These are phyloP conservation scores for Malus hybrid DNA, from an alignment of 331 rosid genomes.

Conservation along the genomic window DNA sequence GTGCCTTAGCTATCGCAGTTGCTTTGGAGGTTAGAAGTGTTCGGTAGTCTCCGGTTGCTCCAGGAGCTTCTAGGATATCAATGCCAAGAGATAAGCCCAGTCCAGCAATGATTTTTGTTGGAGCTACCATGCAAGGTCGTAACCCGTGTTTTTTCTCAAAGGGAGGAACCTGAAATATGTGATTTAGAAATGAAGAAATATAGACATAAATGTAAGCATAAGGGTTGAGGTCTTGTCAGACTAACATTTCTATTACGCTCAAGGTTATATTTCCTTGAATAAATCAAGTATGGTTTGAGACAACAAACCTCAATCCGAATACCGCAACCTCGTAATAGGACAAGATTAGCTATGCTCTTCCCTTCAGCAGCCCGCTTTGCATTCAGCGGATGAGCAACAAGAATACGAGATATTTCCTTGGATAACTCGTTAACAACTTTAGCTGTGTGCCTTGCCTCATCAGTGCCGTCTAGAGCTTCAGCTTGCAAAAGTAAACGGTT, in stretches of 20 bases:
- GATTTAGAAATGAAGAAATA: not conserved
- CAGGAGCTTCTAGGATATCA: slow-evolving; percentile 94
- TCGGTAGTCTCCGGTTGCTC: slow-evolving; percentile 96
- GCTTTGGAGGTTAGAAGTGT: slow-evolving; percentile 85
- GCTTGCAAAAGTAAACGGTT: slow-evolving; percentile 87
- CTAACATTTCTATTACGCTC: not conserved
- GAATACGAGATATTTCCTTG: slow-evolving; percentile 81
- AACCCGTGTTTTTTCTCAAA: slow-evolving; percentile 68
- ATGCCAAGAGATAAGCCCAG: slow-evolving; percentile 89
- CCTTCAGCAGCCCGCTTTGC: slow-evolving; percentile 77
- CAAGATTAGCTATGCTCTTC: slow-evolving; percentile 82
- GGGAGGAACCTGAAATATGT: slow-evolving; percentile 63
- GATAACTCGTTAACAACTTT: slow-evolving; percentile 77
- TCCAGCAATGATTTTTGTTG: slow-evolving; percentile 95
- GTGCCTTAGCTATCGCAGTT: slow-evolving; percentile 78
- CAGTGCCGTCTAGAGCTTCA: slow-evolving; percentile 74
- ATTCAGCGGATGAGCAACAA: slow-evolving; percentile 81
- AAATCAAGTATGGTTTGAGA: not conserved
- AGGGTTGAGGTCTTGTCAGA: not conserved
- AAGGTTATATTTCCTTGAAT: not conserved
- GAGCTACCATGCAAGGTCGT: slow-evolving; percentile 97
- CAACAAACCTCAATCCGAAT: slow-evolving; percentile 84
- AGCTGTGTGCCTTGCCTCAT: slow-evolving; percentile 83
- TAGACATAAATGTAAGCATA: not conserved
- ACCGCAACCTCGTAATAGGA: slow-evolving; percentile 93